phyloP scores from a whole-genome alignment of 2,329 filamentous ascomycete genomes.

The Alternaria metachromatica region DNA sequence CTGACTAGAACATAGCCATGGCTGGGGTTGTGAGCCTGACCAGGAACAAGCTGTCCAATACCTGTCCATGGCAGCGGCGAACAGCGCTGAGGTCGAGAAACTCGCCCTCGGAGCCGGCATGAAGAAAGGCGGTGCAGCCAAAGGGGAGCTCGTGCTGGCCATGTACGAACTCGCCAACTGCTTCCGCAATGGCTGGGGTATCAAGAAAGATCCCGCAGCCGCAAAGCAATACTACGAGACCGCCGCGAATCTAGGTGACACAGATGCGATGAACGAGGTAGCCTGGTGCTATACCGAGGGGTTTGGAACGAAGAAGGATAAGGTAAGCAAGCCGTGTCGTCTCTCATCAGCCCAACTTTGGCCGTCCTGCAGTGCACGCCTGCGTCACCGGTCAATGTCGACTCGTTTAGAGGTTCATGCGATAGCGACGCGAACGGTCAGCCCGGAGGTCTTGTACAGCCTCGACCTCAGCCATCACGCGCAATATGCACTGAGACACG shows the following conservation, averaged over 20 bases:
- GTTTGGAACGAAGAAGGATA: slow-evolving; percentile 98
- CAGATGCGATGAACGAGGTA: slow-evolving; percentile 96
- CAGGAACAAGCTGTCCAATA: slow-evolving; percentile 78
- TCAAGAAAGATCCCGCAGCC: slow-evolving; percentile 82
- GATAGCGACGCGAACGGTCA: slow-evolving; percentile 32
- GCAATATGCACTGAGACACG: slow-evolving; percentile 34
- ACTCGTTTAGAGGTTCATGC: slow-evolving; percentile 22
- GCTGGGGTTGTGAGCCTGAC: slow-evolving; percentile 85
- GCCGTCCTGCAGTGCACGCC: slow-evolving; percentile 10
- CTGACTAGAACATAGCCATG: slow-evolving; percentile 67
- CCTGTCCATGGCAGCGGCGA: slow-evolving; percentile 86
- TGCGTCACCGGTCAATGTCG: slow-evolving; percentile 35
- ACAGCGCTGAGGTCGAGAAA: slow-evolving; percentile 85
- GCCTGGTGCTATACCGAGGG: slow-evolving; percentile 96
- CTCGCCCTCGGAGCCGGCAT: slow-evolving; percentile 84
- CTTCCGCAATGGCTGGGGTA: slow-evolving; percentile 95
- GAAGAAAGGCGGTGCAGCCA: slow-evolving; percentile 91
- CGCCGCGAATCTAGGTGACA: slow-evolving; percentile 93
- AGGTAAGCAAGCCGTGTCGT: slow-evolving; percentile 68
- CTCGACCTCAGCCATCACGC: slow-evolving; percentile 32
- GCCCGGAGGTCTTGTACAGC: slow-evolving; percentile 21
- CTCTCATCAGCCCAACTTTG: slow-evolving; percentile 8
- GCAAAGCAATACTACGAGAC: slow-evolving; percentile 95
- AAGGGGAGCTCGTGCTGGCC: slow-evolving; percentile 93
- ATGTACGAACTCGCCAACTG: slow-evolving; percentile 94